A percentile compares a stretch with the other conserved stretches of the same genome.
phyloP scores from a whole-genome alignment of 331 rosid species.

The Stylosanthes scabra region DNA sequence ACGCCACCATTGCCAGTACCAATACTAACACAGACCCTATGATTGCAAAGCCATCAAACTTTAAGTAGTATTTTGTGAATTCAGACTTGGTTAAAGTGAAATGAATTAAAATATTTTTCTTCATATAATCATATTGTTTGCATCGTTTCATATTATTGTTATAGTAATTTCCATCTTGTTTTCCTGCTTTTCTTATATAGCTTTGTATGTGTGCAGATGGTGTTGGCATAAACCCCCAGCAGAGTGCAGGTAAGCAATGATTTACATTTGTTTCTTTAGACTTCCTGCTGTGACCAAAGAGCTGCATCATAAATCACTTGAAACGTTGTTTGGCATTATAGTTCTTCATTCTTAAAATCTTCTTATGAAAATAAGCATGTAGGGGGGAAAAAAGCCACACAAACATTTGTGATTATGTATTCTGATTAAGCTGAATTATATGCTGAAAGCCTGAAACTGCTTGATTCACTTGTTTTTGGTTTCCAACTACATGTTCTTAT shows the following conservation, averaged over 20 bases:
- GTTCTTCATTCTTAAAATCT: neutral
- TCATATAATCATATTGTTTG: neutral
- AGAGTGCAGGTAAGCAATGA: slow-evolving; percentile 75
- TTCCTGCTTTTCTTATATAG: neutral
- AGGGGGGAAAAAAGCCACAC: neutral
- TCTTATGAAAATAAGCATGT: neutral
- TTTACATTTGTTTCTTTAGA: slow-evolving; percentile 5
- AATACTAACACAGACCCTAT: neutral
- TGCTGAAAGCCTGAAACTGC: slow-evolving; percentile 6
- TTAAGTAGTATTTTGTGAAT: slow-evolving; percentile 8
- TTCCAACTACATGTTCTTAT: neutral
- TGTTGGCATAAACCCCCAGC: slow-evolving; percentile 91
- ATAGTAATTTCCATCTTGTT: neutral
- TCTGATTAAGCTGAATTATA: slow-evolving; percentile 1
- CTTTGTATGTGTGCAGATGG: slow-evolving; percentile 61
- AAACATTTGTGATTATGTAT: slow-evolving; percentile 1
- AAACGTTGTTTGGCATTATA: neutral
- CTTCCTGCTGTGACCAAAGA: neutral
- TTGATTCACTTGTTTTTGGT: neutral
- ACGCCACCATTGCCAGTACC: slow-evolving; percentile 8
- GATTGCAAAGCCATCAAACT: neutral
- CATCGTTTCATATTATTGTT: neutral
- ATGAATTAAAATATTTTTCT: neutral
- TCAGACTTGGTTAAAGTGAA: neutral
- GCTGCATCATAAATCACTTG: neutral